Percentiles rank a stretch among this genome's conserved stretches.
phyloP scores from a whole-genome alignment of 78 protist species.

The Bigelowiella natans region DNA sequence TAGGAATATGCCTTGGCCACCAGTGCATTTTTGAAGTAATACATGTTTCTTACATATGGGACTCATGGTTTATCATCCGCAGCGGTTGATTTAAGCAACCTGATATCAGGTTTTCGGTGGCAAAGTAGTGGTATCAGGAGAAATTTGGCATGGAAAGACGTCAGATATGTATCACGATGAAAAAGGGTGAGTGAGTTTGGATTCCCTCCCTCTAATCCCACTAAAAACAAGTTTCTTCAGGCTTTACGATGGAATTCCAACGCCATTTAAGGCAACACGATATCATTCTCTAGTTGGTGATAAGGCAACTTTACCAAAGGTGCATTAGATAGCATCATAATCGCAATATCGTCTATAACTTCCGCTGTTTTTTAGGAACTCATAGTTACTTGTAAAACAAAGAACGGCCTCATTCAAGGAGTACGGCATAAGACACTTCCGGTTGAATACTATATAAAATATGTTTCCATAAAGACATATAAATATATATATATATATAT shows the following conservation, averaged over 20 bases:
- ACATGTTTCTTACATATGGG: too few relatives aligned
- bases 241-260: slow-evolving; percentile 37
- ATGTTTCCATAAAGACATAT: too few relatives aligned
- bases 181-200: too few relatives aligned
- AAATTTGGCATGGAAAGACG: not conserved
- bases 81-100: too few relatives aligned
- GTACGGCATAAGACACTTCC: not conserved
- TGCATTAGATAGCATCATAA: not conserved
- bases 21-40: slow-evolving; percentile 26
- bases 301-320: not conserved
- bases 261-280: slow-evolving; percentile 39
- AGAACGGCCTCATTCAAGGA: not conserved
- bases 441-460: too few relatives aligned
- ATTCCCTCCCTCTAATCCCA: too few relatives aligned
- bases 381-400: not conserved
- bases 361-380: not conserved
- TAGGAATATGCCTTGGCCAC: slow-evolving; percentile 67
- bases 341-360: not conserved
- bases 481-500: not conserved
- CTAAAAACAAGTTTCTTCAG: too few relatives aligned
- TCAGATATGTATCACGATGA: not conserved
- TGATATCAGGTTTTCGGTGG: not conserved
- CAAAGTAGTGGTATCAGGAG: not conserved
- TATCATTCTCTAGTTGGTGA: slow-evolving; percentile 49
- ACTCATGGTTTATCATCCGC: too few relatives aligned